Base-by-base conservation (phyloP, 306 rosid species). In the Begonia peltatifolia region DNA sequence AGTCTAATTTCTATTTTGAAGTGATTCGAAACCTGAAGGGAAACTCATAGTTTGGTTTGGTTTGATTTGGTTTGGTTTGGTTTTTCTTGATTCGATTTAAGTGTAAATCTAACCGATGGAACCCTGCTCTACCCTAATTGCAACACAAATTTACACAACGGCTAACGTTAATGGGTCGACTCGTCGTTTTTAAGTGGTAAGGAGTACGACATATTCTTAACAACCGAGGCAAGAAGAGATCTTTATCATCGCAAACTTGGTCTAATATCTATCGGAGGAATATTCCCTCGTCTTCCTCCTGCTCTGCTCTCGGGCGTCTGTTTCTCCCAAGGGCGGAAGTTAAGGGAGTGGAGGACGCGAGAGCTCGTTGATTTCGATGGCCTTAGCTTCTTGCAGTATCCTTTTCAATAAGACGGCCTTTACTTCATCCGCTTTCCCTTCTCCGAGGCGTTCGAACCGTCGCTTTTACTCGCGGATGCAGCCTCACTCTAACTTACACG, bases 391-490 rank as follows among this genome's bases (percentile, higher is more conserved):
- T 16, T 61, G 62, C 41, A 38, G 65, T 56, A 20, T 67, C 46
- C 57, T 61, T 36, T 68, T 56, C 25, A 72, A 64, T 41, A 70
- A 71, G 55, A 67, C 62, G 56, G 71, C 56, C 14, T 57, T 71
- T 14, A 25, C 65, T 25, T 59, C 64, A 41, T 35, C 57, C 55
- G 58, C 48, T 53, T 48, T 63, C 60, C 53, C 68, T 62, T 36
- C 72, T 53, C 55, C 66, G 13, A 71, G 53, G 52, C 54, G 53
- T 50, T 59, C 72, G 4, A 47, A 17, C 47, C 63, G 46, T 53
- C 65, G 65, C 43, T 41, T 22, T 57, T 51, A 42, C 58, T 52
- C 58, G 2, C 58, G 11, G 5, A 35, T 22, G 10, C 67, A 35
- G 6, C 23, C 54, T 25, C 59, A 51, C 13, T 16, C 36, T 23